Percentiles rank a stretch among this genome's conserved stretches.
Evolutionary conservation across 331 rosid genomes (phyloP).

Genomic region (Stylosanthes scabra): DNA sequence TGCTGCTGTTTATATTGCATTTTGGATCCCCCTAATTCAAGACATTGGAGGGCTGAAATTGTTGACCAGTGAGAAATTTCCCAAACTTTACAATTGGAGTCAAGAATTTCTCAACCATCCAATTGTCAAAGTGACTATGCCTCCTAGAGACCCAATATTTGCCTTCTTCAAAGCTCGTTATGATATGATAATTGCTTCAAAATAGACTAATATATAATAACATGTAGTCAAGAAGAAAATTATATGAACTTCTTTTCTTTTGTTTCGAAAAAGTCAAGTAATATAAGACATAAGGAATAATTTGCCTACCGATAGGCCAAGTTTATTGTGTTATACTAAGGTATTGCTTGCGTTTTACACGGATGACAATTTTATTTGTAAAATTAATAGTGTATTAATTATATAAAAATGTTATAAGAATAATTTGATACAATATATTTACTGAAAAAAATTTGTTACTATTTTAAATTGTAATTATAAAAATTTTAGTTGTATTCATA

Average conservation of each 20-base stretch:
- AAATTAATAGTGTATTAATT: too few relatives aligned
- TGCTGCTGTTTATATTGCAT: slow-evolving; percentile 45
- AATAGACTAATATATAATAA: not conserved
- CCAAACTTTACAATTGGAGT: slow-evolving; percentile 59
- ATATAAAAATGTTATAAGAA: too few relatives aligned
- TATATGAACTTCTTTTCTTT: not conserved
- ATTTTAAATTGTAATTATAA: too few relatives aligned
- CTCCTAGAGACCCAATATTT: slow-evolving; percentile 46
- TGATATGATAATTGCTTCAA: slow-evolving; percentile 6
- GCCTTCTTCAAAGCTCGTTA: slow-evolving; percentile 32
- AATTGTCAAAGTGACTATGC: slow-evolving; percentile 46
- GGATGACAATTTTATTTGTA: too few relatives aligned
- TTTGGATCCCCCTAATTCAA: slow-evolving; percentile 52
- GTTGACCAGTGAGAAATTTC: slow-evolving; percentile 49
- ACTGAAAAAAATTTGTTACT: too few relatives aligned
- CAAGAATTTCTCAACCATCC: slow-evolving; percentile 38
- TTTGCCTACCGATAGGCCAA: too few relatives aligned
- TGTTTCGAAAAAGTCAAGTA: too few relatives aligned
- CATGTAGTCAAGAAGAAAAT: not conserved
- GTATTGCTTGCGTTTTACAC: too few relatives aligned
- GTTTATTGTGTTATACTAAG: too few relatives aligned
- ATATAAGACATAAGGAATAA: too few relatives aligned
- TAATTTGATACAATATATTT: too few relatives aligned
- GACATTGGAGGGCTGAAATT: slow-evolving; percentile 45
- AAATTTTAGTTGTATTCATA: too few relatives aligned